These are phyloP conservation scores for Salicornia ramosissima DNA, from an alignment of 148 eudicot species.

Conservation along the genomic window DNA sequence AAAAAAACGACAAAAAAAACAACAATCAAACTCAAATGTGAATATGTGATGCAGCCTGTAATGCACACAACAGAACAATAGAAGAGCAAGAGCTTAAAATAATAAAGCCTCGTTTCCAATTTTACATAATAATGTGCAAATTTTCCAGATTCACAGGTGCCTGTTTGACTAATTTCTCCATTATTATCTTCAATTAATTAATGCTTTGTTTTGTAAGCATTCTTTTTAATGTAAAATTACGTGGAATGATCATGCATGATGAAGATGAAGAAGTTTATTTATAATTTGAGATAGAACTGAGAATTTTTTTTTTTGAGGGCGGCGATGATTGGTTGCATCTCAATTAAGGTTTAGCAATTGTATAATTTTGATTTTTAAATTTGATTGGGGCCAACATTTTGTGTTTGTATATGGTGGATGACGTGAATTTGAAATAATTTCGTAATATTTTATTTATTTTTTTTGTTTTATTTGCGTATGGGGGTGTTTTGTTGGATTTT, in stretches of 20 bases:
- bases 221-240: neutral
- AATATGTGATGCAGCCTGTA: too few species aligned
- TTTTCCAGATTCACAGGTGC: too few species aligned
- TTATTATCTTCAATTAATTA: too few species aligned
- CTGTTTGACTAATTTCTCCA: too few species aligned
- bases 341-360: constrained; percentile 4
- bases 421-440: constrained; percentile 11
- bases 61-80: too few species aligned
- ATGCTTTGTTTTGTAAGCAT: too few species aligned
- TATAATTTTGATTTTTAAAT: constrained; percentile 3
- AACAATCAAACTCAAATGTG: too few species aligned
- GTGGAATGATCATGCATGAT: constrained; percentile 16
- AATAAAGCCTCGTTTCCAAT: too few species aligned
- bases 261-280: constrained; percentile 14
- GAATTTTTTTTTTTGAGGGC: constrained; percentile 6
- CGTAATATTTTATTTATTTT: neutral
- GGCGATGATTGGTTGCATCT: constrained; percentile 15
- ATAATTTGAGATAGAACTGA: neutral
- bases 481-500: neutral
- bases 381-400: constrained; percentile 9
- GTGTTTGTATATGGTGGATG: constrained; percentile 12
- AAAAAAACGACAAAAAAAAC: too few species aligned
- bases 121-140: too few species aligned
- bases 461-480: neutral
- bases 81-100: too few species aligned